Base-by-base conservation (phyloP, 768 basidiomycete genomes). In the Hericium alpestre region DNA sequence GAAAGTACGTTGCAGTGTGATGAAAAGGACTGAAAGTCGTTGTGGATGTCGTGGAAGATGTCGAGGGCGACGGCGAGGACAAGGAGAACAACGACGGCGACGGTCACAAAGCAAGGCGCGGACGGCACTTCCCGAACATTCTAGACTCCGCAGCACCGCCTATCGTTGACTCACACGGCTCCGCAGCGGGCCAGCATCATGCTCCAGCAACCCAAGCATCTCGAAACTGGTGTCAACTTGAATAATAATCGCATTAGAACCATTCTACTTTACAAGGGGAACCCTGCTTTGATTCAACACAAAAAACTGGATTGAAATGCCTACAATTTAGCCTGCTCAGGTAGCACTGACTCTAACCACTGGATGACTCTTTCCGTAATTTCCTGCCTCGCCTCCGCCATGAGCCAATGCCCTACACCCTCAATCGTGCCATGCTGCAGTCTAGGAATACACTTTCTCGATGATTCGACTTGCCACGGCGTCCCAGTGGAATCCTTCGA, bases 341-440 rank as follows among this genome's bases (percentile, higher is more conserved):
- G 9, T 3, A 46, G 43, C 7, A 46, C 43, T n/a, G n/a, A 22
- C 2, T 54, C 41, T n/a, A 58, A 37, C 57, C 58, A 59, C 7
- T 8, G 25, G 12, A 60, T 11, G 2, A 62, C 59, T 15, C 38
- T 51, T 32, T 76, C 65, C 1, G 79, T 79, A 37, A 88, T 73
- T 23, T 73, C 73, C 47, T 84, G 78, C 38, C 76, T 74, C 22
- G 79, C 79, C 63, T 88, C 80, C 1, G 83, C 57, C 81, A 86
- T 76, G 1, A 89, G 50, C 86, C 87, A 90, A 64, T 88, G 87
- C 1, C 84, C 84, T 23, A 66, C 70, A 10, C 74, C 80, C 51
- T 83, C 76, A 10, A 87, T 57, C 10, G 74, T 73, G 25, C 84
- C 68, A 51, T 79, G 74, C 58, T 79, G 76, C 22, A 84, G 68